These are phyloP conservation scores for Chloris gayana DNA, from an alignment of 176 grass and related monocot genomes.

Conservation along the genomic window DNA sequence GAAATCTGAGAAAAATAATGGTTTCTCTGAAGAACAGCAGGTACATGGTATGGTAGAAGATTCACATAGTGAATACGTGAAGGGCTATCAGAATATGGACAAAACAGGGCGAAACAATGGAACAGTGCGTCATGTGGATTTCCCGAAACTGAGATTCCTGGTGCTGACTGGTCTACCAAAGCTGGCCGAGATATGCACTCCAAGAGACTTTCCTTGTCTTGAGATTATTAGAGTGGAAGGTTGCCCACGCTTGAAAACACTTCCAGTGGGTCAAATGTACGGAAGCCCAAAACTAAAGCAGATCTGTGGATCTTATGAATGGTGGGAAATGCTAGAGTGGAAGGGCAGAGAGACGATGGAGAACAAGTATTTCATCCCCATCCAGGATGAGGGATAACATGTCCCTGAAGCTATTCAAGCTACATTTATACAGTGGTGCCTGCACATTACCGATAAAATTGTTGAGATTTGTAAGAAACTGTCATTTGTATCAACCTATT, in stretches of 20 bases:
- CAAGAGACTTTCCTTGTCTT: slow-evolving; percentile 57
- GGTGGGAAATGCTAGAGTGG: slow-evolving; percentile 54
- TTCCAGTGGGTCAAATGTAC: slow-evolving; percentile 43
- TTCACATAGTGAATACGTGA: slow-evolving; percentile 21
- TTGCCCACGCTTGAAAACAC: slow-evolving; percentile 43
- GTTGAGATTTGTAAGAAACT: slow-evolving; percentile 20
- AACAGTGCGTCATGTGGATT: slow-evolving; percentile 8
- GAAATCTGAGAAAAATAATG: background rate
- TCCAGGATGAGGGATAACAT: slow-evolving; percentile 38
- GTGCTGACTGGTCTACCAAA: slow-evolving; percentile 50
- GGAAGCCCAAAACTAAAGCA: slow-evolving; percentile 46
- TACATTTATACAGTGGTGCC: background rate
- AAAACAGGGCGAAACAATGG: slow-evolving; percentile 13
- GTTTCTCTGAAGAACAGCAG: slow-evolving; percentile 41
- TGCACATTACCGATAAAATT: background rate
- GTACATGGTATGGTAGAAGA: slow-evolving; percentile 41
- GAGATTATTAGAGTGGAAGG: slow-evolving; percentile 65
- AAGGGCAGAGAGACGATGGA: slow-evolving; percentile 30
- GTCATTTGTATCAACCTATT: background rate
- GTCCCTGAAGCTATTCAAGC: background rate
- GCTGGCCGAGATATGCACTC: slow-evolving; percentile 51
- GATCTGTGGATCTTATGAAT: slow-evolving; percentile 60
- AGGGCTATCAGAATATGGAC: slow-evolving; percentile 5
- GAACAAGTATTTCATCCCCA: slow-evolving; percentile 46
- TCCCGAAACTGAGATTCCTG: slow-evolving; percentile 58